These are phyloP conservation scores for Actinidia arguta DNA, from an alignment of 179 eudicot genomes.

Conservation along the genomic window DNA sequence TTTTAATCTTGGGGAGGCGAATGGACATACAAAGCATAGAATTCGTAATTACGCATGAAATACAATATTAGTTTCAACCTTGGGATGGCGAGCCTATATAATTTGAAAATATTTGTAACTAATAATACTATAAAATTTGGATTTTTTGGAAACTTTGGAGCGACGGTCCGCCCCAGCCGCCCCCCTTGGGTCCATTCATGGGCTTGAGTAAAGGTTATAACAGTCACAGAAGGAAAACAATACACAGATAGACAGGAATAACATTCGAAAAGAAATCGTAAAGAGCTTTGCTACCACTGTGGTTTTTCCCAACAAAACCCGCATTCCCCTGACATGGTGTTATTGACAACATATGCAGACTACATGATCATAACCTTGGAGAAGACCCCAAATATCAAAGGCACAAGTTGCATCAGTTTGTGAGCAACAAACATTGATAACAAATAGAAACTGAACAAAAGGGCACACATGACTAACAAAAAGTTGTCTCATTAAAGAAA, in stretches of 20 bases:
- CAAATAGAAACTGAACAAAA: background rate
- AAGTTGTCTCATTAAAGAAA: background rate
- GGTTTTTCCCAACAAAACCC: background rate
- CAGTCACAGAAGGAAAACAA: background rate
- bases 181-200: too few species aligned
- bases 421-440: background rate
- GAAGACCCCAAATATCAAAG: background rate
- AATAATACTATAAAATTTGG: too few species aligned
- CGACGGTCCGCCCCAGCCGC: too few species aligned
- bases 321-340: background rate
- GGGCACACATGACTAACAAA: background rate
- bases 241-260: background rate
- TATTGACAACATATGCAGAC: background rate
- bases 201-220: background rate
- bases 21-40: too few species aligned
- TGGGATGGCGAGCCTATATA: too few species aligned
- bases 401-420: constrained; percentile 12
- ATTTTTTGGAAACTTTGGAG: too few species aligned
- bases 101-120: too few species aligned
- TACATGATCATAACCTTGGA: background rate
- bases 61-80: too few species aligned
- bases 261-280: background rate
- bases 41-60: too few species aligned
- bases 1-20: too few species aligned
- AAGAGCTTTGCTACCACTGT: background rate